Evolutionary conservation across 441 rosid species (phyloP).

Genomic region (Flueggea neowawraea): DNA sequence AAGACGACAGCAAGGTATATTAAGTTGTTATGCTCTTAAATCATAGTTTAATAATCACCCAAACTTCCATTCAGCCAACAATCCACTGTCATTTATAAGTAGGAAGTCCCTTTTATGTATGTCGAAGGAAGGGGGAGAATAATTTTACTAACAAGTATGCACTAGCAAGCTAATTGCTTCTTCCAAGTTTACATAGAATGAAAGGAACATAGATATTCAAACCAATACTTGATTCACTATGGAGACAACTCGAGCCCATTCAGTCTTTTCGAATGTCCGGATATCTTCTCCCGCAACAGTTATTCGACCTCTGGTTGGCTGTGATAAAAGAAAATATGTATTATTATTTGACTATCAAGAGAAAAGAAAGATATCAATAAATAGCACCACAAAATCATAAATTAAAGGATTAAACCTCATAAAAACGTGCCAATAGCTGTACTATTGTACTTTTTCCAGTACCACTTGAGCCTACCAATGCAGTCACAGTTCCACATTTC

Average conservation of each 20-base stretch:
- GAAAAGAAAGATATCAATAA: background rate
- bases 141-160: slow-evolving; percentile 1
- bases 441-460: slow-evolving; percentile 96
- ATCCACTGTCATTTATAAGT: slow-evolving; percentile 5
- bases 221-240: slow-evolving; percentile 81
- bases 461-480: slow-evolving; percentile 95
- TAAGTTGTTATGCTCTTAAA: too few relatives aligned
- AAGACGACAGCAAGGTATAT: too few relatives aligned
- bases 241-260: slow-evolving; percentile 89
- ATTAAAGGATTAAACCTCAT: slow-evolving; percentile 53
- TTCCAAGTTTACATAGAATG: background rate
- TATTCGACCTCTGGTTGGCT: slow-evolving; percentile 89
- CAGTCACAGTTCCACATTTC: slow-evolving; percentile 81
- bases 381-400: background rate
- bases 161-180: background rate
- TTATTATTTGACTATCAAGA: background rate
- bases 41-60: background rate
- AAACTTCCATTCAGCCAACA: background rate
- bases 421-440: slow-evolving; percentile 89
- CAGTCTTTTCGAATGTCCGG: slow-evolving; percentile 84
- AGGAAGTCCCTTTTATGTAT: background rate
- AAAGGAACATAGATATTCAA: slow-evolving; percentile 7
- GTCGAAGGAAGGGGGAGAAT: background rate
- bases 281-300: slow-evolving; percentile 91
- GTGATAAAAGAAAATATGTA: slow-evolving; percentile 14